Evolutionary conservation across 768 basidiomycete species (phyloP), one percentile per base, ranked within the genome.

Genomic region (Lyophyllum semitale): DNA sequence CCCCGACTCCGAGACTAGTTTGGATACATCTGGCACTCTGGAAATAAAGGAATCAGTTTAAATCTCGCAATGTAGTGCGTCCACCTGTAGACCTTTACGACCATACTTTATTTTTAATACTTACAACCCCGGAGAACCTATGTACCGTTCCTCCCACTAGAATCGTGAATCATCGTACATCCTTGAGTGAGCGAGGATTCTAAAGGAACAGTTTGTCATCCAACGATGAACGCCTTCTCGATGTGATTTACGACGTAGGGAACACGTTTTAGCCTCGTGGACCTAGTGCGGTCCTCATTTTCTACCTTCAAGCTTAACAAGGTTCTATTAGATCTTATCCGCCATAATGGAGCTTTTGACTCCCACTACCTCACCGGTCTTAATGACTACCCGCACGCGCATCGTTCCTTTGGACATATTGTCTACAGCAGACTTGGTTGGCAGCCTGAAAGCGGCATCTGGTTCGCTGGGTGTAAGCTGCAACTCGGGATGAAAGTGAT

Each of bases 381-480:
- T n/a, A 27, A 3, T 33, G 11, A 37, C 27, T 17, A n/a, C 25
- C 3, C 37, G 43, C n/a, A 48, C 55, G 38, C 48, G 41, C 30
- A 51, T 61, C 22, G 50, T 59, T 20, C 62, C 67, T 29, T 41
- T 63, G 17, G 46, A 60, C 38, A 59, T 51, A 4, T 45, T 41
- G 12, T 51, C 59, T 8, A 27, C 49, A 18, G 35, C 30, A 53
- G 54, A 65, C 41, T 43, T 52, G 20, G 60, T 64, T 33, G 27
- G 44, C 25, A 54, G 53, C 20, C 64, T 75, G 67, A 72, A 70
- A 51, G 59, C 51, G n/a, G 63, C 64, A 22, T 58, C 75, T 17
- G 61, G 51, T n/a, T 63, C 66, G 9, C 58, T 77, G 17, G 67
- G 65, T 30, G 76, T 76, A 46, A 56, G 66, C 23, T 20, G 18